Base-by-base conservation (phyloP, 2,329 filamentous ascomycete genomes). In the Alternaria angustiovoidea region DNA sequence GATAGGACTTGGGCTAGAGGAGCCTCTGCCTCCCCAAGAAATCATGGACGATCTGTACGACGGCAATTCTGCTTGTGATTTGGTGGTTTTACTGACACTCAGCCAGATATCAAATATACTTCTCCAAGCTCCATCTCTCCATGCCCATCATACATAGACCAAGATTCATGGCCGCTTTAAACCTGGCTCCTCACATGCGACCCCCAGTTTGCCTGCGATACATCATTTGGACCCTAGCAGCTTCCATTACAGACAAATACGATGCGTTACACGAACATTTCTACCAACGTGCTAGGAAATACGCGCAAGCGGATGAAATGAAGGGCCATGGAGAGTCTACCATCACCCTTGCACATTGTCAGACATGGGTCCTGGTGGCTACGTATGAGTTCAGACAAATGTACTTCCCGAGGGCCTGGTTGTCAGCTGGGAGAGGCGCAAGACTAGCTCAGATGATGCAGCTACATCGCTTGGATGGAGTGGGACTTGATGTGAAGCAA, bases 301-400 rank as follows among this genome's bases (percentile, higher is more conserved):
- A 98, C 73, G 85, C 93, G 43, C 93, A 98, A 75, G 83, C 88
- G 61, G 94, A 97, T 75, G 93, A 96, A 77, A 89, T 97, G 83
- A 95, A 92, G 76, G 94, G 94, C 4, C 93, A 94, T 67, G 95
- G 95, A 54, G 94, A 98, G 78, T 86, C 89, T 66, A 91, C 96
- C 75, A 91, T 97, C 67, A 94, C 91, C 1, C 84, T 97, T 30
- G 89, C 90, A 16, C 92, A 97, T 77, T 91, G 90, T 51, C 95
- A 99, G 77, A 88, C 92, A 1, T 96, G 96, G 85, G 83, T 89
- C 26, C 82, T 98, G 20, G 84, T 96, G 48, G 87, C 89, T 6
- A 88, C 87, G 0, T 97, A 96, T 71, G 95, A 99, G 78, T 98
- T 97, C 83, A 97, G 94, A 80, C 91, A 92, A 86, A 97, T 98